Percentiles rank a stretch among this genome's conserved stretches.
Conservation (phyloP, 2,329 filamentous ascomycete genomes). For the Xylariales sp. region DNA sequence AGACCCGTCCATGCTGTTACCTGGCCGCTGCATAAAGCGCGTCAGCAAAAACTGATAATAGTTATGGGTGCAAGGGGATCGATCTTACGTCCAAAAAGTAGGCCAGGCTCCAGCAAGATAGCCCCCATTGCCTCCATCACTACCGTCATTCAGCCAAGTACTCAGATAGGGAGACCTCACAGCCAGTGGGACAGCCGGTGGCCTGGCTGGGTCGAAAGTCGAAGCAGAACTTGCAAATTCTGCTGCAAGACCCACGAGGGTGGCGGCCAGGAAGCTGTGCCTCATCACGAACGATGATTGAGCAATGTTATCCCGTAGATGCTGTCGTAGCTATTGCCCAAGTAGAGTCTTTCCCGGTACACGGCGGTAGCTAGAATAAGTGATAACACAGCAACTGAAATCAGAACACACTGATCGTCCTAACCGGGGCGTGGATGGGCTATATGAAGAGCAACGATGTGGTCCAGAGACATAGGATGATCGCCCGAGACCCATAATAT, state of each 20-base stretch:
- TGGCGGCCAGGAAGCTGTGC: conserved; percentile 16
- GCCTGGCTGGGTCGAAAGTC: conserved; percentile 59
- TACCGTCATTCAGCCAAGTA: conserved; percentile 62
- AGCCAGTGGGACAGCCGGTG: conserved; percentile 66
- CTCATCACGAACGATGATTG: conserved; percentile 21
- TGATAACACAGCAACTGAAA: too few relatives aligned
- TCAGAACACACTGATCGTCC: too few relatives aligned
- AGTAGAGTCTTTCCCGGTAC: too few relatives aligned
- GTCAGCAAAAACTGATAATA: conserved; percentile 11
- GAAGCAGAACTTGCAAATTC: conserved; percentile 33
- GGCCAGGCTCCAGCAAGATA: conserved; percentile 67
- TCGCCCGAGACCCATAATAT: too few relatives aligned
- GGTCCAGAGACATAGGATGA: too few relatives aligned
- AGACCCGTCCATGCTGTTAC: conserved; percentile 64
- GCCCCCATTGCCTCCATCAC: conserved; percentile 58
- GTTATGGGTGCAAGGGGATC: background rate
- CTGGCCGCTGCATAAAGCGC: conserved; percentile 39
- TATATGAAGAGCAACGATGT: too few relatives aligned
- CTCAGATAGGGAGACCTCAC: conserved; percentile 73
- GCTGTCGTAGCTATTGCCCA: too few relatives aligned
- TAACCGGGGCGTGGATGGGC: too few relatives aligned
- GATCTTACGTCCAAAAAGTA: conserved; percentile 59
- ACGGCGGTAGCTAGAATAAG: too few relatives aligned
- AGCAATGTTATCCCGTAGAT: too few relatives aligned
- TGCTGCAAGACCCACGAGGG: conserved; percentile 22